phyloP scores from a whole-genome alignment of 2,329 filamentous ascomycete genomes.

The Aspergillus neoniger region DNA sequence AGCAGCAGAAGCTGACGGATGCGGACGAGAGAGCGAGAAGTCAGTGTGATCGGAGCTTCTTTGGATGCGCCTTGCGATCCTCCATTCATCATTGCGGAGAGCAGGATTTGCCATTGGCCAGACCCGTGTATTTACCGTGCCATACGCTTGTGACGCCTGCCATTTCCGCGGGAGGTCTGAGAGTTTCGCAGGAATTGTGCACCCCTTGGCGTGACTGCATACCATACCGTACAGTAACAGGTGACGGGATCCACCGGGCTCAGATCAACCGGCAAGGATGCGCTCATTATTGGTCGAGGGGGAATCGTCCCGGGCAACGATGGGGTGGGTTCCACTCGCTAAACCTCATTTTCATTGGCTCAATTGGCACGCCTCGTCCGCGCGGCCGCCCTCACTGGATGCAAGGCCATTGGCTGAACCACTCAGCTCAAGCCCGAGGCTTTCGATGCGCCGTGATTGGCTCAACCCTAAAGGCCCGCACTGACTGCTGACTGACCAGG shows the following conservation, averaged over 20 bases:
- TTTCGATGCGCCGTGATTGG: conserved; percentile 17
- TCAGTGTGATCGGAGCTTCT: conserved; percentile 18
- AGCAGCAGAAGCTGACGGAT: conserved; percentile 21
- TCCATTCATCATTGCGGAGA: conserved; percentile 20
- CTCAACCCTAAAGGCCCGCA: conserved; percentile 5
- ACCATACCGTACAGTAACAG: conserved; percentile 20
- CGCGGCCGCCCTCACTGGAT: conserved; percentile 21
- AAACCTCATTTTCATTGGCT: conserved; percentile 11
- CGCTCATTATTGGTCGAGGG: conserved; percentile 23
- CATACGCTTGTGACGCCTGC: conserved; percentile 4
- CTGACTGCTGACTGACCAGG: conserved; percentile 2
- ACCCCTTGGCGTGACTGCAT: not conserved
- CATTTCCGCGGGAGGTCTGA: too few relatives aligned
- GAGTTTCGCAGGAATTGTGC: too few relatives aligned
- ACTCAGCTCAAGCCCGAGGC: conserved; percentile 1
- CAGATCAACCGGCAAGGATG: conserved; percentile 25
- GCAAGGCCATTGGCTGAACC: conserved; percentile 18
- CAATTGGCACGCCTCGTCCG: conserved; percentile 15
- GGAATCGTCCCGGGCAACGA: conserved; percentile 13
- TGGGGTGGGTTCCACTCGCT: not conserved
- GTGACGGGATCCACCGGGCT: conserved; percentile 12
- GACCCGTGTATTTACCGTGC: conserved; percentile 16
- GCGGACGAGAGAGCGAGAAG: conserved; percentile 12
- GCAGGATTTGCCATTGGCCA: conserved; percentile 14
- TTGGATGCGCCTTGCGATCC: conserved; percentile 11